Evolutionary conservation across 2,329 filamentous ascomycete species (phyloP).

Genomic region (Lachnellula suecica): DNA sequence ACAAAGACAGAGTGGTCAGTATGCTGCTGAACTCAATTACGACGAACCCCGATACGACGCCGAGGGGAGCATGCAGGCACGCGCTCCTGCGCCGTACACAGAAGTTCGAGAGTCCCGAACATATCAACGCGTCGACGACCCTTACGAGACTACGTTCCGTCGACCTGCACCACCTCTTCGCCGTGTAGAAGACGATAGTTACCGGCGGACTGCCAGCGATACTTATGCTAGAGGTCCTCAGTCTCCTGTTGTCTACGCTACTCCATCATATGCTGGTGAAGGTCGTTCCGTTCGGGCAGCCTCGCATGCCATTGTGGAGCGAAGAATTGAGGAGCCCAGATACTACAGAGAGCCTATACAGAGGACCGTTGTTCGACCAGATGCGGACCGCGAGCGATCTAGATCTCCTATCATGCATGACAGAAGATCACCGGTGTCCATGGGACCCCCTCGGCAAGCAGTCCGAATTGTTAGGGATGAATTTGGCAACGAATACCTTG

Average conservation of each 20-base stretch:
- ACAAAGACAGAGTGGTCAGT: slow-evolving; percentile 47
- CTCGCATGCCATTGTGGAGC: slow-evolving; percentile 28
- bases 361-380: slow-evolving; percentile 49
- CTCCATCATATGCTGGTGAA: slow-evolving; percentile 26
- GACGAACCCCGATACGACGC: slow-evolving; percentile 47
- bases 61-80: slow-evolving; percentile 17
- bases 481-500: slow-evolving; percentile 77
- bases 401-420: slow-evolving; percentile 47
- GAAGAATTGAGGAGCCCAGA: slow-evolving; percentile 33
- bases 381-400: slow-evolving; percentile 47
- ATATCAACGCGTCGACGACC: slow-evolving; percentile 24
- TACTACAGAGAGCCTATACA: slow-evolving; percentile 46
- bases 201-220: slow-evolving; percentile 21
- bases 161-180: slow-evolving; percentile 25
- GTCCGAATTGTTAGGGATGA: slow-evolving; percentile 78
- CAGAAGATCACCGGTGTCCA: slow-evolving; percentile 43
- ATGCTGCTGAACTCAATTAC: slow-evolving; percentile 40
- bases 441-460: slow-evolving; percentile 47
- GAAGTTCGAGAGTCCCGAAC: slow-evolving; percentile 18
- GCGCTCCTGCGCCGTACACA: slow-evolving; percentile 16
- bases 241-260: slow-evolving; percentile 27
- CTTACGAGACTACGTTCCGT: slow-evolving; percentile 24
- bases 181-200: slow-evolving; percentile 27
- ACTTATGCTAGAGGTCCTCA: slow-evolving; percentile 24
- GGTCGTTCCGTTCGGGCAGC: slow-evolving; percentile 23